These are phyloP conservation scores for Hypericum perforatum DNA, from an alignment of 345 rosid genomes.

Conservation along the genomic window DNA sequence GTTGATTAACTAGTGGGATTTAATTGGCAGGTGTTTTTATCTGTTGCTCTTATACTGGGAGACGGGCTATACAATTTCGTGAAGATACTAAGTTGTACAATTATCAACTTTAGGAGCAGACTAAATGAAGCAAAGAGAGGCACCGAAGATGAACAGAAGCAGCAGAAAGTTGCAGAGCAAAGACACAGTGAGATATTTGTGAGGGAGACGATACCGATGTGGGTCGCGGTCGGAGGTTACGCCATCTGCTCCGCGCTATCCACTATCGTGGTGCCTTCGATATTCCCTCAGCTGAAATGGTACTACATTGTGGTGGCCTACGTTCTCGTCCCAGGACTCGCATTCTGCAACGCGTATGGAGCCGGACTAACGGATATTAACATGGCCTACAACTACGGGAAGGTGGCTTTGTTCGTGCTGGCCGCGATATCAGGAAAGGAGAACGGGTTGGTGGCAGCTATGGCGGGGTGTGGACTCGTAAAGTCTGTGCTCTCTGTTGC, in stretches of 20 bases:
- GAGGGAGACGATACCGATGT: slow-evolving; percentile 1
- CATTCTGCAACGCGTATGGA: slow-evolving; percentile 4
- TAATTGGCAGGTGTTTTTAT: slow-evolving; percentile 62
- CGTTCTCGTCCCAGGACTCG: not conserved
- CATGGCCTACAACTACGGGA: slow-evolving; percentile 1
- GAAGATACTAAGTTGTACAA: slow-evolving; percentile 47
- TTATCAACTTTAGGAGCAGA: slow-evolving; percentile 37
- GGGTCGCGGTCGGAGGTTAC: not conserved
- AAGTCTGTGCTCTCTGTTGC: not conserved
- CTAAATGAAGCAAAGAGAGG: slow-evolving; percentile 10
- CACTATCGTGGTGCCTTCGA: not conserved
- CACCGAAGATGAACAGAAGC: not conserved
- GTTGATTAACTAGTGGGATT: no score
- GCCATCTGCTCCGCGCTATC: not conserved
- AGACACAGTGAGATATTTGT: not conserved
- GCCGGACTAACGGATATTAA: not conserved
- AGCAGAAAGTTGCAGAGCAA: not conserved
- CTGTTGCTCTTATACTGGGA: slow-evolving; percentile 81
- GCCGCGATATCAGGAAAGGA: slow-evolving; percentile 2
- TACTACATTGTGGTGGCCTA: slow-evolving; percentile 2
- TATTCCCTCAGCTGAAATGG: slow-evolving; percentile 5
- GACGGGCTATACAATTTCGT: slow-evolving; percentile 87
- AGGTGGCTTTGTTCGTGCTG: not conserved
- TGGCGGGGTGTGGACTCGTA: not conserved
- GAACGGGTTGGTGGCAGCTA: not conserved